Conservation (phyloP, 2,329 filamentous ascomycete genomes). For the Zymoseptoria tritici region DNA sequence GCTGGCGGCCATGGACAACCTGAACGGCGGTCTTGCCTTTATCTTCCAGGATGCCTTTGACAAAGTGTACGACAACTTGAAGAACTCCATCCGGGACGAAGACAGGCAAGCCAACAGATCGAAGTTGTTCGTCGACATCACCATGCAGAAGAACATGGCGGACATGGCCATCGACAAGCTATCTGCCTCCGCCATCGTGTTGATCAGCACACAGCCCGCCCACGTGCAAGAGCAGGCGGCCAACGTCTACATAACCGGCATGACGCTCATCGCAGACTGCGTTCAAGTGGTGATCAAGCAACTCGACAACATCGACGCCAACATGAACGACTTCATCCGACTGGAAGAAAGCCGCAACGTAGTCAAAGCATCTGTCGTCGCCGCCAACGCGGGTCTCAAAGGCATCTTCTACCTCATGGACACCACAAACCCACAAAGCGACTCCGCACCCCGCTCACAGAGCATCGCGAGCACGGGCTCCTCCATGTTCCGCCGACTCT, state of each 20-base stretch:
- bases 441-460: slow-evolving; percentile 15
- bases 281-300: slow-evolving; percentile 37
- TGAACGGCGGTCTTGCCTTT: slow-evolving; percentile 40
- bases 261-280: slow-evolving; percentile 40
- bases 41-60: slow-evolving; percentile 43
- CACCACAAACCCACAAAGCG: slow-evolving; percentile 10
- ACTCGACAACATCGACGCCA: slow-evolving; percentile 34
- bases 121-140: slow-evolving; percentile 38
- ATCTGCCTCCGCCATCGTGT: slow-evolving; percentile 36
- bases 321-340: slow-evolving; percentile 40
- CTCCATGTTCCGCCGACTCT: slow-evolving; percentile 28
- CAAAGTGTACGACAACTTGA: slow-evolving; percentile 38
- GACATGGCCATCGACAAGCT: slow-evolving; percentile 42
- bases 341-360: slow-evolving; percentile 39
- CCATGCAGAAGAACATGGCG: slow-evolving; percentile 39
- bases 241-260: slow-evolving; percentile 39
- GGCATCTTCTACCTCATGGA: slow-evolving; percentile 42
- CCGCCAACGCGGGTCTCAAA: slow-evolving; percentile 36
- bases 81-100: slow-evolving; percentile 29
- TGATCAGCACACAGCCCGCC: slow-evolving; percentile 37
- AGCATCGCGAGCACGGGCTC: slow-evolving; percentile 23
- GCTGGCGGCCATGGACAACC: slow-evolving; percentile 39
- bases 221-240: slow-evolving; percentile 36
- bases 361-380: slow-evolving; percentile 36
- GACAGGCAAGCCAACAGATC: slow-evolving; percentile 26